Evolutionary conservation across 2,329 filamentous ascomycete species (phyloP).

Genomic region (Nigrospora osmanthi): DNA sequence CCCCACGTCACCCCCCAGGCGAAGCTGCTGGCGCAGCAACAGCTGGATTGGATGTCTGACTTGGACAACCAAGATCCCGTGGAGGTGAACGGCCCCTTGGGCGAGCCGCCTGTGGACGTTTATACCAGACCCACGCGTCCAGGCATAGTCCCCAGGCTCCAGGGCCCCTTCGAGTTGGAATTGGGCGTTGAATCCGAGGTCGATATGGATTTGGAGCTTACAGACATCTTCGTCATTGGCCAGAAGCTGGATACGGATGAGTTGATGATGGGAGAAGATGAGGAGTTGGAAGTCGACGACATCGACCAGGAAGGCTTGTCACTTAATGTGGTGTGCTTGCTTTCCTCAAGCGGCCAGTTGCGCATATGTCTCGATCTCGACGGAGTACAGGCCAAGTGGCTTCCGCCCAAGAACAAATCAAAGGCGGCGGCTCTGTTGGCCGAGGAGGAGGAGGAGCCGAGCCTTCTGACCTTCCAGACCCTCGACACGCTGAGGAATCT

Average conservation of each 20-base stretch:
- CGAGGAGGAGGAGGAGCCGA: slow-evolving; percentile 31
- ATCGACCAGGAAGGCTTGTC: slow-evolving; percentile 53
- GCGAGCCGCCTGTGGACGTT: slow-evolving; percentile 44
- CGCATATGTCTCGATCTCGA: slow-evolving; percentile 55
- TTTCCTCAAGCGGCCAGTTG: slow-evolving; percentile 53
- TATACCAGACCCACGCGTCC: slow-evolving; percentile 50
- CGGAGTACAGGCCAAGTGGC: slow-evolving; percentile 58
- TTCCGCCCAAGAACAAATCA: slow-evolving; percentile 47
- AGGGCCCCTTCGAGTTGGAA: slow-evolving; percentile 54
- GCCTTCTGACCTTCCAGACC: slow-evolving; percentile 53
- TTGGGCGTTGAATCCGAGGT: slow-evolving; percentile 46
- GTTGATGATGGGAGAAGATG: slow-evolving; percentile 56
- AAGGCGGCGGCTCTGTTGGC: slow-evolving; percentile 30
- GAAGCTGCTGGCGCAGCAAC: slow-evolving; percentile 54
- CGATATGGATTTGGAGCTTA: slow-evolving; percentile 47
- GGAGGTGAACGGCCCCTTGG: slow-evolving; percentile 39
- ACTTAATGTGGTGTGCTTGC: slow-evolving; percentile 49
- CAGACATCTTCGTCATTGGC: slow-evolving; percentile 56
- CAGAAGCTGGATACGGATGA: slow-evolving; percentile 53
- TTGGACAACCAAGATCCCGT: slow-evolving; percentile 55
- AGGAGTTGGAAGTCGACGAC: slow-evolving; percentile 50
- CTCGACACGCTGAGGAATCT: slow-evolving; percentile 49
- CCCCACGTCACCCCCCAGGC: slow-evolving; percentile 40
- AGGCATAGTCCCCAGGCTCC: slow-evolving; percentile 49
- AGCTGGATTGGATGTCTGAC: slow-evolving; percentile 61